Evolutionary conservation across 441 rosid genomes (phyloP).

Genomic region (Raphanus hybrid): DNA sequence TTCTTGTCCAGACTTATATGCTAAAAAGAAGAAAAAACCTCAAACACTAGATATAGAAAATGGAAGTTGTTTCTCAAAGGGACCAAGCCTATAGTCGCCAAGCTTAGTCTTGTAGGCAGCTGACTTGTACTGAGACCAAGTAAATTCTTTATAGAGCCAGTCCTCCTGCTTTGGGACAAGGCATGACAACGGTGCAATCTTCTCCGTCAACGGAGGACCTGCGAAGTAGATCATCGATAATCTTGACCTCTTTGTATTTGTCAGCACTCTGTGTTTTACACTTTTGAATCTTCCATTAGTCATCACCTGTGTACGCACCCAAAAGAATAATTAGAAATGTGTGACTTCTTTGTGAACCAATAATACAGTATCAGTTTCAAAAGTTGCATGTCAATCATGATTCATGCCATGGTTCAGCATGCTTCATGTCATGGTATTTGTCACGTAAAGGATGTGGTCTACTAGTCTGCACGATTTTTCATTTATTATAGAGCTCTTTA

Average conservation of each 20-base stretch:
- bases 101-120: slow-evolving; percentile 64
- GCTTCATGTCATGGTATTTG: not conserved
- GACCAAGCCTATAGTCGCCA: slow-evolving; percentile 60
- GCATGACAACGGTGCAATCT: slow-evolving; percentile 52
- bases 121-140: slow-evolving; percentile 60
- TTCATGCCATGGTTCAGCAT: not conserved
- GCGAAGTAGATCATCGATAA: slow-evolving; percentile 70
- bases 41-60: slow-evolving; percentile 12
- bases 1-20: not conserved
- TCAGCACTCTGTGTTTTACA: slow-evolving; percentile 66
- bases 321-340: not conserved
- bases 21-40: not conserved
- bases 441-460: too few species aligned
- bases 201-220: slow-evolving; percentile 58
- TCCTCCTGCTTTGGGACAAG: slow-evolving; percentile 52
- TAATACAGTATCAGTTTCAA: not conserved
- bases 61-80: slow-evolving; percentile 54
- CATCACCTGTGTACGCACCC: too few species aligned
- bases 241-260: slow-evolving; percentile 49
- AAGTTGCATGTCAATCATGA: not conserved
- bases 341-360: not conserved
- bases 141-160: slow-evolving; percentile 57
- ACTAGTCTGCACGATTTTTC: not conserved
- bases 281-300: slow-evolving; percentile 62
- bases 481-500: not conserved